Conservation (phyloP, 352 stramenopile species). For the Phytophthora fragariaefolia region DNA sequence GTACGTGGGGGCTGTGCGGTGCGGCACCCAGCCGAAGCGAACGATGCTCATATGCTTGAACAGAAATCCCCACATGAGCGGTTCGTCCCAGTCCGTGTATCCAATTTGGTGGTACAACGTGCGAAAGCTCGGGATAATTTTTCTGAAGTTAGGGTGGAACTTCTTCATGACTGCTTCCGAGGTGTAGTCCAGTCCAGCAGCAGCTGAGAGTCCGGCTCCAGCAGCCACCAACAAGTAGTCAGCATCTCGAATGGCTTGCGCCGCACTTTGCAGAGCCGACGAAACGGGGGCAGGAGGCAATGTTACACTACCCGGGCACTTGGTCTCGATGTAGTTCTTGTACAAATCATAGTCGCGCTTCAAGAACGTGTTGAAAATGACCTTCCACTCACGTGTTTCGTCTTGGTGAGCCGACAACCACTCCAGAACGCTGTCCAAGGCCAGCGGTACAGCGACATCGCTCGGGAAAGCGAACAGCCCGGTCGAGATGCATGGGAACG, state of each 20-base stretch:
- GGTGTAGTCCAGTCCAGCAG: constrained; percentile 77
- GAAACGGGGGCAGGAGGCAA: constrained; percentile 35
- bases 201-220: constrained; percentile 70
- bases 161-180: constrained; percentile 67
- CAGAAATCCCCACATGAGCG: constrained; percentile 66
- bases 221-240: constrained; percentile 70
- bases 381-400: constrained; percentile 43
- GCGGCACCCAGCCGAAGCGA: constrained; percentile 54
- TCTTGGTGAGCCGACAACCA: constrained; percentile 56
- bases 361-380: constrained; percentile 81
- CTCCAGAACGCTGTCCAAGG: constrained; percentile 48
- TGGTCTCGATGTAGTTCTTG: constrained; percentile 38
- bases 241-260: constrained; percentile 48
- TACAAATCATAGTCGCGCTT: constrained; percentile 67
- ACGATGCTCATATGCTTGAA: constrained; percentile 72
- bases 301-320: constrained; percentile 20
- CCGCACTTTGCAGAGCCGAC: constrained; percentile 35
- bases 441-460: constrained; percentile 54
- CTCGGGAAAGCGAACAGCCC: constrained; percentile 73
- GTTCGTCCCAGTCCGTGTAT: constrained; percentile 46
- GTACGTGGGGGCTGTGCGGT: constrained; percentile 65
- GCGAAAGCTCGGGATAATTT: constrained; percentile 53
- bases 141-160: constrained; percentile 56
- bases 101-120: constrained; percentile 74
- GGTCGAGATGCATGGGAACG: constrained; percentile 75